Base-by-base conservation (phyloP, 208 protist genomes). In the Herpetomonas tarakana region DNA sequence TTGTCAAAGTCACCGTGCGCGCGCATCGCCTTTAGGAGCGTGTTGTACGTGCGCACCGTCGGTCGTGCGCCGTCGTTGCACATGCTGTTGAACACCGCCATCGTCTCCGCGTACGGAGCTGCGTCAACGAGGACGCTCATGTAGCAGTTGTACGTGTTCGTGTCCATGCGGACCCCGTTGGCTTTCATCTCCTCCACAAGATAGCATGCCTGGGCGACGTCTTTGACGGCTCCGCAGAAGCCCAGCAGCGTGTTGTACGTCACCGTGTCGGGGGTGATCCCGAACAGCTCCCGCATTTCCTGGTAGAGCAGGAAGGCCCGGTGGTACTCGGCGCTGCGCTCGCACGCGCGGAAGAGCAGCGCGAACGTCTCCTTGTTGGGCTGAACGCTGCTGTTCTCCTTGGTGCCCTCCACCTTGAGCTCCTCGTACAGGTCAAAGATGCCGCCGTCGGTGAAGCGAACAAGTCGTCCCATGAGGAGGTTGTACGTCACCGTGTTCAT, bases 81-180 rank as follows among this genome's bases (percentile, higher is more conserved):
- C 73, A 97, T 81, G 44, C 91, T 74, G 27, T 86, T 65, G 59
- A 94, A 96, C 25, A 92, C 82, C 18, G 65, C 72, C 45, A 90
- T 69, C 18, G 82, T 91, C 55, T 95, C 85, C 24, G 71, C 66
- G 71, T 93, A 94, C n/a, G 92, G 92, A 2, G 86, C 85, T 12
- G 70, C 78, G 6, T 87, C 83, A 25, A 83, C 72, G 52, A 96
- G 72, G n/a, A 88, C 80, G 65, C 84, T 93, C 80, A 97, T 93
- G 44, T 93, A 66, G 59, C 87, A 94, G 69, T 97, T 97, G 75
- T 94, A 97, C 41, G 92, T 97, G 72, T 93, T 89, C 12, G 86
- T 78, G 56, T 94, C 80, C 39, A 78, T 75, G 39, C 45, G 61
- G 2, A 94, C 78, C 9, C 67, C 55, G 24, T 83, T 60, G n/a